phyloP scores from a whole-genome alignment of 768 basidiomycete species.

The Aureoboletus auriporus region DNA sequence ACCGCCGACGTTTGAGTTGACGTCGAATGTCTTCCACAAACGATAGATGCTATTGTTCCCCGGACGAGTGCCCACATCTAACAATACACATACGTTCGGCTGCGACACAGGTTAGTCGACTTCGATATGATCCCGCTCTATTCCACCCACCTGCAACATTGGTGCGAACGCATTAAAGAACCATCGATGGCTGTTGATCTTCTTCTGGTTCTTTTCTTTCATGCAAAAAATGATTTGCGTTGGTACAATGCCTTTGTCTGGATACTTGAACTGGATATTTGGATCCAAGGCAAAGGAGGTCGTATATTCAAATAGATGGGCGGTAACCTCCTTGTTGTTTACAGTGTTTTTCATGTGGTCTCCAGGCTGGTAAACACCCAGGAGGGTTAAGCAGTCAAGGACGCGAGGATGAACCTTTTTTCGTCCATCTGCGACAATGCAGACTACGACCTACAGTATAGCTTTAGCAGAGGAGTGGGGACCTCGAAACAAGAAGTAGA shows the following conservation, averaged over 20 bases:
- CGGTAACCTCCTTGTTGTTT: conserved; percentile 69
- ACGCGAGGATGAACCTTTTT: conserved; percentile 80
- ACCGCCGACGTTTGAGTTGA: conserved; percentile 89
- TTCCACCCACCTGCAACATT: conserved; percentile 64
- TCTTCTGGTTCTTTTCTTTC: conserved; percentile 94
- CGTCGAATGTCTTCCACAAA: conserved; percentile 92
- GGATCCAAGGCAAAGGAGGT: conserved; percentile 77
- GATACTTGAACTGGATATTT: conserved; percentile 79
- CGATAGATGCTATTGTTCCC: conserved; percentile 86
- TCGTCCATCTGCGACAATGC: conserved; percentile 87
- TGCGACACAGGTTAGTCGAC: conserved; percentile 22
- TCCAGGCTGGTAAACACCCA: conserved; percentile 86
- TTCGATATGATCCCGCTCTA: not conserved
- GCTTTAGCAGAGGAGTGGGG: not conserved
- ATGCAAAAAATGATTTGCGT: conserved; percentile 91
- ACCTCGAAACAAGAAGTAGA: conserved; percentile 15
- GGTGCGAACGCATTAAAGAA: conserved; percentile 93
- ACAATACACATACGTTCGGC: conserved; percentile 89
- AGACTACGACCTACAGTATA: conserved; percentile 71
- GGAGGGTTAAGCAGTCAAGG: conserved; percentile 83
- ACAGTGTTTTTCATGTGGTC: conserved; percentile 60
- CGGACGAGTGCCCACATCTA: conserved; percentile 94
- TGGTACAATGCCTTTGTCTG: conserved; percentile 90
- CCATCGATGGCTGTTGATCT: conserved; percentile 96
- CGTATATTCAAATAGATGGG: conserved; percentile 83